Evolutionary conservation across 2,329 filamentous ascomycete genomes (phyloP).

Genomic region (Fusarium sp.): DNA sequence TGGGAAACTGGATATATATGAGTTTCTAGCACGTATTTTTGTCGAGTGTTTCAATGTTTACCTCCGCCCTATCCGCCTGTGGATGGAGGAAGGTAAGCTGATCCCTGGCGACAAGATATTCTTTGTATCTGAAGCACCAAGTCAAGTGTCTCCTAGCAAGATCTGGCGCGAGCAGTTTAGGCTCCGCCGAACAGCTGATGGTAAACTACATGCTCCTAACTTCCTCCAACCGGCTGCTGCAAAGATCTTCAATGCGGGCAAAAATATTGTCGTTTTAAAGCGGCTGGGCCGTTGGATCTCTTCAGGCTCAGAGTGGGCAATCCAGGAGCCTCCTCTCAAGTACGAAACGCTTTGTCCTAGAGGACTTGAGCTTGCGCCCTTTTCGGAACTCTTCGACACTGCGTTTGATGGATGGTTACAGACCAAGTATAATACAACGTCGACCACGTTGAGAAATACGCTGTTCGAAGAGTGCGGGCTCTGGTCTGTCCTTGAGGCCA

Average conservation of each 20-base stretch:
- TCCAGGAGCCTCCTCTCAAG: slow-evolving; percentile 63
- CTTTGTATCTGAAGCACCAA: slow-evolving; percentile 75
- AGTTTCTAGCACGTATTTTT: slow-evolving; percentile 76
- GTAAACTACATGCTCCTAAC: slow-evolving; percentile 74
- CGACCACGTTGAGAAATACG: slow-evolving; percentile 72
- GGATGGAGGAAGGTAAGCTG: slow-evolving; percentile 86
- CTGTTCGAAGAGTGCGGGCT: slow-evolving; percentile 79
- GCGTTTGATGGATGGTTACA: slow-evolving; percentile 83
- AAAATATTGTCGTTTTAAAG: slow-evolving; percentile 87
- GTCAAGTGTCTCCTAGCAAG: slow-evolving; percentile 69
- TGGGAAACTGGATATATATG: slow-evolving; percentile 72
- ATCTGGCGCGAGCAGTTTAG: slow-evolving; percentile 84
- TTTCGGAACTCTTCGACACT: slow-evolving; percentile 78
- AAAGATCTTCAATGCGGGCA: slow-evolving; percentile 88
- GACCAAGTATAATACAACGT: slow-evolving; percentile 78
- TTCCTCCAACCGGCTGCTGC: slow-evolving; percentile 78
- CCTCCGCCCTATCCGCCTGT: slow-evolving; percentile 80
- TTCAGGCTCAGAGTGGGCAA: slow-evolving; percentile 48
- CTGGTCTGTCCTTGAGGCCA: slow-evolving; percentile 71
- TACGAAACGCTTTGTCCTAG: slow-evolving; percentile 68
- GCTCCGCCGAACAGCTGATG: slow-evolving; percentile 71
- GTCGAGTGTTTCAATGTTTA: slow-evolving; percentile 87
- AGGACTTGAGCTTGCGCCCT: slow-evolving; percentile 69
- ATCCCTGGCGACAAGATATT: slow-evolving; percentile 76
- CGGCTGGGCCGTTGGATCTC: slow-evolving; percentile 70